A percentile compares a stretch with the other conserved stretches of the same genome.
phyloP scores from a whole-genome alignment of 192 early-diverging fungal genomes.

The Coemansia pectinata region DNA sequence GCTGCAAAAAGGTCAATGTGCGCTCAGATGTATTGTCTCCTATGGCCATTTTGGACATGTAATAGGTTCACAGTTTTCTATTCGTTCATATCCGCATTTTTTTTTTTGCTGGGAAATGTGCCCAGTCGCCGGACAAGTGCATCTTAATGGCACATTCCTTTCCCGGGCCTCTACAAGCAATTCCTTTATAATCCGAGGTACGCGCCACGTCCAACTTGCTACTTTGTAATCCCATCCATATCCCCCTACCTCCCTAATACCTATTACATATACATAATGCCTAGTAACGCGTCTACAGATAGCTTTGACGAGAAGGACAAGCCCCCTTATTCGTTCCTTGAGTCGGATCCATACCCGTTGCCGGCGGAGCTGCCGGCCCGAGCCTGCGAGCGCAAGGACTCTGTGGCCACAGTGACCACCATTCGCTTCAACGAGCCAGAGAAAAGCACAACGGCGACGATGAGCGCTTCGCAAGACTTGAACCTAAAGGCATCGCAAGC shows the following conservation, averaged over 20 bases:
- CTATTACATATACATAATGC: neutral
- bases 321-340: slow-evolving; percentile 15
- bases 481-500: slow-evolving; percentile 21
- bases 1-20: slow-evolving; percentile 6
- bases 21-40: slow-evolving; percentile 5
- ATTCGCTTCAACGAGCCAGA: slow-evolving; percentile 6
- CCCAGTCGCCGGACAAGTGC: neutral
- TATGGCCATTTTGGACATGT: neutral
- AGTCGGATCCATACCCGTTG: slow-evolving; percentile 13
- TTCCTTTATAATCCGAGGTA: neutral
- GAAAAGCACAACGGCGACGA: neutral
- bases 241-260: neutral
- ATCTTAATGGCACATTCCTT: neutral
- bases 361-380: slow-evolving; percentile 1
- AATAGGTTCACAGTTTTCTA: no score
- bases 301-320: slow-evolving; percentile 2
- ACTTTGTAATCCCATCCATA: neutral
- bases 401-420: slow-evolving; percentile 6
- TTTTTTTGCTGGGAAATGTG: neutral
- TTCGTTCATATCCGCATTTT: neutral
- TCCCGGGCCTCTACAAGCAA: neutral
- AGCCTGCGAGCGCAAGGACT: slow-evolving; percentile 9
- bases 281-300: neutral
- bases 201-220: neutral
- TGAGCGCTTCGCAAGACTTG: neutral